Conservation (phyloP, 345 rosid genomes). For the Eucalyptus paniculata region DNA sequence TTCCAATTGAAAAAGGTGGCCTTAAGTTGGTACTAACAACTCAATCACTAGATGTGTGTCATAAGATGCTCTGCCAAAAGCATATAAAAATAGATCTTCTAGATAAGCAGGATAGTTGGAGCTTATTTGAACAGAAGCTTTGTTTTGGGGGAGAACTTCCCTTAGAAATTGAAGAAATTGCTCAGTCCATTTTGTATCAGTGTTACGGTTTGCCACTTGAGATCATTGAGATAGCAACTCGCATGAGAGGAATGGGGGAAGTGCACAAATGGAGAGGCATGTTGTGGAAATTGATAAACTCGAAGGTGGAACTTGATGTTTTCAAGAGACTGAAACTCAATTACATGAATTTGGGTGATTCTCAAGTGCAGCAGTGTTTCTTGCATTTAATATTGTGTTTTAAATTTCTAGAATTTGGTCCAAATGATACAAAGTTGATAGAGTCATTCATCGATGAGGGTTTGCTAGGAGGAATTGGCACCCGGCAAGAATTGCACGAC, state of each 20-base stretch:
- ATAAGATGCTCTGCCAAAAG: not conserved
- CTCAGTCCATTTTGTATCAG: not conserved
- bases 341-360: not conserved
- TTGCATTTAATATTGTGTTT: not conserved
- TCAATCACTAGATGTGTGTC: not conserved
- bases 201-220: not conserved
- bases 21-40: not conserved
- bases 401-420: accelerated
- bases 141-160: not conserved
- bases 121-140: not conserved
- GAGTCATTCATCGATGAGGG: conserved; percentile 2
- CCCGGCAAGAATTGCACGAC: not conserved
- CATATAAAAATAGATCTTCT: not conserved
- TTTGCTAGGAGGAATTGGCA: not conserved
- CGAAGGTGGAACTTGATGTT: not conserved
- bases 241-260: not conserved
- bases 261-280: not conserved
- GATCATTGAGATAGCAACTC: not conserved
- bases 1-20: not conserved
- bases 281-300: not conserved
- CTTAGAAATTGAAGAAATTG: not conserved
- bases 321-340: not conserved
- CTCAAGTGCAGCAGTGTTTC: conserved; percentile 4
- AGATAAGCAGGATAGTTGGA: accelerated
- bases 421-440: not conserved